Evolutionary conservation across 2,329 filamentous ascomycete species (phyloP), one percentile per base, ranked within the genome.

Genomic region (Xylaria arbuscula): DNA sequence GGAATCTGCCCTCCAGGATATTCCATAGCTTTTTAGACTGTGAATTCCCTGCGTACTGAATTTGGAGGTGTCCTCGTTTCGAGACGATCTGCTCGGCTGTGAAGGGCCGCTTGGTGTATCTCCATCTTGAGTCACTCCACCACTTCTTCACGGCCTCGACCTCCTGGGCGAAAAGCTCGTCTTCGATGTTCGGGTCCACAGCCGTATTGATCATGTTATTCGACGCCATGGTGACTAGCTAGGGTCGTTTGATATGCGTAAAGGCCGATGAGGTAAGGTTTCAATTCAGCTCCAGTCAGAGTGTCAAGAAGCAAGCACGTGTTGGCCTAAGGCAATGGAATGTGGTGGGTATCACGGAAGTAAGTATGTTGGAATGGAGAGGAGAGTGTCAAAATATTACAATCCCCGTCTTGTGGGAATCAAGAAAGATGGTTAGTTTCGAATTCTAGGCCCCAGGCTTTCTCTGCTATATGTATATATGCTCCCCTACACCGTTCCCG

Each of bases 51-150:
- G 96, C 91, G 80, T 98, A 98, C 71, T 97, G 88, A 75, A 98
- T 92, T 82, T 92, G 93, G 76, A 99, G 84, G 77, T 92, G 94
- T 66, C 96, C 96, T 78, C 96, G 88, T 88, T 99, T 99, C 61
- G 93, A 91, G 72, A 97, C 96, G 78, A 99, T 98, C 83, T 97
- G 93, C 86, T 98, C 96, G 38, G 96, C 94, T 3, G 94, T 97
- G 81, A 96, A 99, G 28, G 96, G 91, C 67, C 96, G 88, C 84
- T 92, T 94, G 76, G 96, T 99, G 82, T 93, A 89, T 79, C 93
- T 88, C 96, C 96, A 99, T 86, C 96, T 88, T 66, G 93, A 89
- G 76, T 97, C 93, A 62, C 85, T 87, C 96, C 96, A 99, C 96
- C 96, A 99, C 81, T 92, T 84, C 88, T 98, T 93, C 74, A 98